A percentile compares a stretch with the other conserved stretches of the same genome.
Evolutionary conservation across 805 yeast species (phyloP).

Genomic region (Saccharomyces jurei): DNA sequence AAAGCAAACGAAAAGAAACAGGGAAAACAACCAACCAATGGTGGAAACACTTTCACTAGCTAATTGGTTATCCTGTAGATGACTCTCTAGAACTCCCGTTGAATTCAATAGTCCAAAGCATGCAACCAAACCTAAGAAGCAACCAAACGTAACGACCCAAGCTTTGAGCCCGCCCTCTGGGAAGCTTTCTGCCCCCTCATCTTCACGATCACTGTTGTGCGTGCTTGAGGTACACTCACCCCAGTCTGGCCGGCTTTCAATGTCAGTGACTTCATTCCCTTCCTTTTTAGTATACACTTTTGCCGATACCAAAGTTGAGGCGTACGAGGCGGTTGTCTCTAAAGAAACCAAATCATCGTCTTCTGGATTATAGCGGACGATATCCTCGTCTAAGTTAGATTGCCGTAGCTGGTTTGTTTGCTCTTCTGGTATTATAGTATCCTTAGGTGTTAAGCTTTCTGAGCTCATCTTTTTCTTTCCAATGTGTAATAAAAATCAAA

Average conservation of each 20-base stretch:
- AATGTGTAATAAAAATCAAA: background rate
- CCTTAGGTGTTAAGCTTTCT: background rate
- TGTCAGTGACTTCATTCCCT: background rate
- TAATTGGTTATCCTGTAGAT: slow-evolving; percentile 49
- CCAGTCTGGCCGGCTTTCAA: background rate
- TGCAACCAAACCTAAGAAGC: slow-evolving; percentile 47
- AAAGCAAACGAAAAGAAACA: slow-evolving; percentile 43
- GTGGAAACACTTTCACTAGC: slow-evolving; percentile 37
- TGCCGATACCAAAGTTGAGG: background rate
- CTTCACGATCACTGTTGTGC: slow-evolving; percentile 4
- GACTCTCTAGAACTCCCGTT: slow-evolving; percentile 56
- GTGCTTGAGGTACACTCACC: background rate
- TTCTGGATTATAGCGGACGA: background rate
- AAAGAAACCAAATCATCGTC: background rate
- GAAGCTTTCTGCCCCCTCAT: slow-evolving; percentile 26
- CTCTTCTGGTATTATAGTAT: background rate
- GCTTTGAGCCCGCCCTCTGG: slow-evolving; percentile 60
- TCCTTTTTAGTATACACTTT: background rate
- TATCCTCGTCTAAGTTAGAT: background rate
- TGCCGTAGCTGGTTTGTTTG: background rate
- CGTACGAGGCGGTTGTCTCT: background rate
- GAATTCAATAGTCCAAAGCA: slow-evolving; percentile 51
- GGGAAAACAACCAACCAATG: slow-evolving; percentile 59
- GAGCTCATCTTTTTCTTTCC: background rate
- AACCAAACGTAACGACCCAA: slow-evolving; percentile 48